Conservation (phyloP, 1,284 basidiomycete genomes). For the Filobasidium uniguttulatum region DNA sequence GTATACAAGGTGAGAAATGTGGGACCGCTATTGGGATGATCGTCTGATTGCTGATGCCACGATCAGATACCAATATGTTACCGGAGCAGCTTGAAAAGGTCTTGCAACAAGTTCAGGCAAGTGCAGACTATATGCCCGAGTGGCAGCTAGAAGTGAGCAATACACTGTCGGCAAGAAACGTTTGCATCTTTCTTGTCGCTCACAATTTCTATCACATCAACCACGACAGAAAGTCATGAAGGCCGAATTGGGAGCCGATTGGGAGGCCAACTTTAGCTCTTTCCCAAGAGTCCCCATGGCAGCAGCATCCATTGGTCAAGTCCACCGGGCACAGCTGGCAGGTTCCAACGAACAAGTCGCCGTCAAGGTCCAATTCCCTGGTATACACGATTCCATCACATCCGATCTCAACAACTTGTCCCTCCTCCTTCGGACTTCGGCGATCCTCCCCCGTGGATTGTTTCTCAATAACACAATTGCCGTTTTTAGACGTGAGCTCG, state of each 20-base stretch:
- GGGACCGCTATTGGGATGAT: not conserved
- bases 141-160: slow-evolving; percentile 82
- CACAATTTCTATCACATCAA: not conserved
- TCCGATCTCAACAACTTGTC: slow-evolving; percentile 81
- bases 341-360: slow-evolving; percentile 47
- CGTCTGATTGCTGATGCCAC: not conserved
- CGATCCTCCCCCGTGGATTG: slow-evolving; percentile 70
- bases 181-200: not conserved
- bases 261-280: slow-evolving; percentile 55
- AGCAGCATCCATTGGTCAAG: slow-evolving; percentile 93
- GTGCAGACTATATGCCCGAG: slow-evolving; percentile 96
- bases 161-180: not conserved
- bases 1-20: slow-evolving; percentile 65
- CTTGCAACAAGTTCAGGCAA: slow-evolving; percentile 80
- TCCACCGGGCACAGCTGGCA: slow-evolving; percentile 62
- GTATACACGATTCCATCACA: slow-evolving; percentile 70
- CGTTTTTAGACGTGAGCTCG: slow-evolving; percentile 80
- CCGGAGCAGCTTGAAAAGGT: slow-evolving; percentile 81
- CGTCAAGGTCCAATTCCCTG: slow-evolving; percentile 93
- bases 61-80: slow-evolving; percentile 61
- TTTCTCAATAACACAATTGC: slow-evolving; percentile 79
- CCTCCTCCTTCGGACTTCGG: slow-evolving; percentile 63
- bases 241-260: slow-evolving; percentile 59
- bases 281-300: slow-evolving; percentile 86
- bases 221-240: slow-evolving; percentile 55